These are phyloP conservation scores for Bromus sterilis DNA, from an alignment of 176 grass and related monocot species.

Conservation along the genomic window DNA sequence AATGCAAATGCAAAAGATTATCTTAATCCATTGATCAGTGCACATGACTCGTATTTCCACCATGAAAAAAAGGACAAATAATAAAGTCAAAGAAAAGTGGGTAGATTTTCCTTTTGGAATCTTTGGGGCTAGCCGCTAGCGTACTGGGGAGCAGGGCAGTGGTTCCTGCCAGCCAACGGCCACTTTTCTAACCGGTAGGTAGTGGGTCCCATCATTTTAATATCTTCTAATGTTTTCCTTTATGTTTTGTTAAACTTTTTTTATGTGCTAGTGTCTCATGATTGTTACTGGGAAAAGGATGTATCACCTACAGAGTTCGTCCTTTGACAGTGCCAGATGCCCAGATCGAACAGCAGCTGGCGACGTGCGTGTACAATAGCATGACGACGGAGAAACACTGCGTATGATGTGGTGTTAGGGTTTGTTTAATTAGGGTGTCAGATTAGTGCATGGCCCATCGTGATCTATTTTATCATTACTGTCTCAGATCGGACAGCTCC, in stretches of 20 bases:
- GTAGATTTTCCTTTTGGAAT: background rate
- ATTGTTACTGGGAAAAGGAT: constrained; percentile 29
- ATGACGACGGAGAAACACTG: background rate
- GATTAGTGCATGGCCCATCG: background rate
- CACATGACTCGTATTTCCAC: constrained; percentile 9
- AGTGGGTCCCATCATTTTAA: background rate
- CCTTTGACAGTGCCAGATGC: background rate
- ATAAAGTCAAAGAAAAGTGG: constrained; percentile 8
- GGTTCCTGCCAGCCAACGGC: constrained; percentile 19
- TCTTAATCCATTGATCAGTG: background rate
- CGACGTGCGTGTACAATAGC: constrained; percentile 10
- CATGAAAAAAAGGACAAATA: background rate
- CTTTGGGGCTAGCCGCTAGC: background rate
- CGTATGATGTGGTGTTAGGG: background rate
- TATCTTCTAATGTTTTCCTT: background rate
- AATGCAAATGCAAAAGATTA: background rate
- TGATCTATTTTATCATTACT: background rate
- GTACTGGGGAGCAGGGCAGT: background rate
- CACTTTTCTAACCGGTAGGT: constrained; percentile 13
- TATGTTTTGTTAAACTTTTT: background rate
- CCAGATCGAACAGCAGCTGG: background rate
- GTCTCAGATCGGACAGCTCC: background rate
- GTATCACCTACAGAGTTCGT: constrained; percentile 19
- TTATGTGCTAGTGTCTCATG: background rate
- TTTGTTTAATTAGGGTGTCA: background rate